A percentile compares a stretch with the other conserved stretches of the same genome.
These are phyloP conservation scores for Kuraishia capsulata DNA, from an alignment of 805 yeast species.

Conservation along the genomic window DNA sequence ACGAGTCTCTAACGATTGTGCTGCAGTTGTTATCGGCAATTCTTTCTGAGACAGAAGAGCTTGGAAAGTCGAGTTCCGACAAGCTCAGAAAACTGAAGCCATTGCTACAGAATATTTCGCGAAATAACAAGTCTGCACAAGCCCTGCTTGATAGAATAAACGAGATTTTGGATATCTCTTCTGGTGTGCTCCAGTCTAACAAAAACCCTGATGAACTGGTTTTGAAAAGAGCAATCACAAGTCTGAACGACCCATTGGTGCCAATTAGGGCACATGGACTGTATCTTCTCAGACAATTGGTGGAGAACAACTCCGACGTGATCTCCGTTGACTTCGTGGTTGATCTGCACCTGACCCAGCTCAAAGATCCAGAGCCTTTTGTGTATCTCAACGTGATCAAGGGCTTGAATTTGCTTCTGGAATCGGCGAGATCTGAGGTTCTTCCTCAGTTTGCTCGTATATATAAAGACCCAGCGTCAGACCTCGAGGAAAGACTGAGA, in stretches of 20 bases:
- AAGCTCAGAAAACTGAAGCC: slow-evolving; percentile 9
- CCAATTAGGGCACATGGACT: slow-evolving; percentile 88
- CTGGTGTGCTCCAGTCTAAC: slow-evolving; percentile 6
- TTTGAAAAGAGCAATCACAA: slow-evolving; percentile 52
- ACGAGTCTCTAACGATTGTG: slow-evolving; percentile 19
- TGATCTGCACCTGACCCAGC: slow-evolving; percentile 50
- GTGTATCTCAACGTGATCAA: slow-evolving; percentile 79
- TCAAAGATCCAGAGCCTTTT: slow-evolving; percentile 78
- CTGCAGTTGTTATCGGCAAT: slow-evolving; percentile 29
- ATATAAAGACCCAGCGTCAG: slow-evolving; percentile 16
- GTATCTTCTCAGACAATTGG: slow-evolving; percentile 47
- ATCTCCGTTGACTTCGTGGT: slow-evolving; percentile 46
- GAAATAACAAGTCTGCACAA: slow-evolving; percentile 8
- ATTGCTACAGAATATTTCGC: slow-evolving; percentile 2
- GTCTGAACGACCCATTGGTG: slow-evolving; percentile 66
- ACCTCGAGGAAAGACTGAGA: slow-evolving; percentile 60
- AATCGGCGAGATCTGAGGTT: slow-evolving; percentile 29
- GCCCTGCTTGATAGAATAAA: slow-evolving; percentile 24
- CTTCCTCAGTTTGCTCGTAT: slow-evolving; percentile 27
- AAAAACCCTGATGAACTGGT: slow-evolving; percentile 22
- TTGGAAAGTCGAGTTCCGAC: slow-evolving; percentile 3
- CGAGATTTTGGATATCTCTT: slow-evolving; percentile 19
- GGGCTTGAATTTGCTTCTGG: slow-evolving; percentile 58
- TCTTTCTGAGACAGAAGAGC: slow-evolving; percentile 17
- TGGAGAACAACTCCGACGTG: slow-evolving; percentile 38